Base-by-base conservation (phyloP, 768 basidiomycete species). In the Lactarius deliciosus region DNA sequence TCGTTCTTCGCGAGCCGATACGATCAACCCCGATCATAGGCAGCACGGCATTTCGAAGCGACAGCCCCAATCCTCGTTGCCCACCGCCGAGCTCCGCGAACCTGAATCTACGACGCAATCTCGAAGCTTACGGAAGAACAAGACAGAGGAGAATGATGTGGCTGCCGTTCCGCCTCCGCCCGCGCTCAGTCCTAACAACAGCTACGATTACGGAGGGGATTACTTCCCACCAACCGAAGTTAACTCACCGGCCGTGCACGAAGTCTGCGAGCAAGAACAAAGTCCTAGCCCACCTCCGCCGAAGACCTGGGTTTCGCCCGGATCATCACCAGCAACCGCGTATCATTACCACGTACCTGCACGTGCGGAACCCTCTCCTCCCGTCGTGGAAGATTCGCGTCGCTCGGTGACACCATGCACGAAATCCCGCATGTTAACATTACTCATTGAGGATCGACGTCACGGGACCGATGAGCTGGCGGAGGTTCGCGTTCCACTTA, bases 361-460 rank as follows among this genome's bases (percentile, higher is more conserved):
- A n/a, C 61, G 64, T 36, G 45, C 50, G 7, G 60, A 64, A n/a
- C 41, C 64, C 2, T 65, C 68, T 18, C 57, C 59, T 5, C 28
- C 43, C 18, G 28, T 38, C 50, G 16, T n/a, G 43, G 11, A 32
- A 20, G 34, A 50, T 20, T 63, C 38, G 38, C 40, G 22, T 34
- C 55, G 58, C 34, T 36, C 57, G 34, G 15, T 20, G 54, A 45
- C 68, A 15, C 56, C 47, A 1, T 53, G 54, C 20, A 13, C 18
- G 11, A 71, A 66, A 41, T 20, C 80, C 64, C 80, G 86, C 53
- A 83, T 89, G 77, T 76, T 91, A 10, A 91, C 89, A 13, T 69
- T 91, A 47, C 79, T 91, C 9, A 90, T 91, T 15, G 81, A 85
- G 62, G 90, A 91, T 69, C 68, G 78, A 58, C 82, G 90, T 41